Conservation (phyloP, 768 basidiomycete species). For the Tricholoma bakamatsutake region DNA sequence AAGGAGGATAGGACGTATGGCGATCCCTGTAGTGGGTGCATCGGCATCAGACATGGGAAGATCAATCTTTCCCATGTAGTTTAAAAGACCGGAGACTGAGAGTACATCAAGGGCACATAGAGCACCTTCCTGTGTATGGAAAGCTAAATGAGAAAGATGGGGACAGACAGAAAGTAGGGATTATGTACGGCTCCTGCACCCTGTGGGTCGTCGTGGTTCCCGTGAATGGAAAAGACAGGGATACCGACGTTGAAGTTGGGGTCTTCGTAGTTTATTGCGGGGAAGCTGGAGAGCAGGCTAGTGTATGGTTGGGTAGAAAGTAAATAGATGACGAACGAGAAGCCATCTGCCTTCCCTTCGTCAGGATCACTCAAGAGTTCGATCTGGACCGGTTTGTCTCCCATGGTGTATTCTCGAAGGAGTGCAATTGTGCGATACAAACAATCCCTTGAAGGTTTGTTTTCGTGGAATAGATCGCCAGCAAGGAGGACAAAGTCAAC, state of each 20-base stretch:
- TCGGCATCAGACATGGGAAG: constrained; percentile 69
- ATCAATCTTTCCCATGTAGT: constrained; percentile 98
- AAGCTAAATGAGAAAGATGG: not conserved
- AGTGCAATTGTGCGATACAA: constrained; percentile 87
- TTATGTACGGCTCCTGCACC: constrained; percentile 81
- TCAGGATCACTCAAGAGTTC: constrained; percentile 91
- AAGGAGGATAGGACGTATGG: constrained; percentile 85
- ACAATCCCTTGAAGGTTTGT: constrained; percentile 87
- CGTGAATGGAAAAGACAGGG: constrained; percentile 99
- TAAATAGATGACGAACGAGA: constrained; percentile 52
- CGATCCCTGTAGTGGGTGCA: constrained; percentile 67
- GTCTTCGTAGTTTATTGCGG: constrained; percentile 96
- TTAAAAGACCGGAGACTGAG: constrained; percentile 88
- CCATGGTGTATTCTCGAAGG: constrained; percentile 84
- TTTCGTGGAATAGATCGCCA: constrained; percentile 97
- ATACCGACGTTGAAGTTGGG: constrained; percentile 91
- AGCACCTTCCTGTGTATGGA: constrained; percentile 73
- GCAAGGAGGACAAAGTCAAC: constrained; percentile 95
- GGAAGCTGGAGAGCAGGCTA: constrained; percentile 55
- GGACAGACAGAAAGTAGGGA: not conserved
- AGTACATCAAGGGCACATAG: constrained; percentile 93
- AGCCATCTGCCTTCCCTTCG: constrained; percentile 82
- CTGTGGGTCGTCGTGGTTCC: constrained; percentile 99
- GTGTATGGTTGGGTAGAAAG: not conserved
- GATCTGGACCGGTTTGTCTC: constrained; percentile 83